Evolutionary conservation across 352 stramenopile species (phyloP), one percentile per base, ranked within the genome.

Genomic region (Pythium grandisporangium): DNA sequence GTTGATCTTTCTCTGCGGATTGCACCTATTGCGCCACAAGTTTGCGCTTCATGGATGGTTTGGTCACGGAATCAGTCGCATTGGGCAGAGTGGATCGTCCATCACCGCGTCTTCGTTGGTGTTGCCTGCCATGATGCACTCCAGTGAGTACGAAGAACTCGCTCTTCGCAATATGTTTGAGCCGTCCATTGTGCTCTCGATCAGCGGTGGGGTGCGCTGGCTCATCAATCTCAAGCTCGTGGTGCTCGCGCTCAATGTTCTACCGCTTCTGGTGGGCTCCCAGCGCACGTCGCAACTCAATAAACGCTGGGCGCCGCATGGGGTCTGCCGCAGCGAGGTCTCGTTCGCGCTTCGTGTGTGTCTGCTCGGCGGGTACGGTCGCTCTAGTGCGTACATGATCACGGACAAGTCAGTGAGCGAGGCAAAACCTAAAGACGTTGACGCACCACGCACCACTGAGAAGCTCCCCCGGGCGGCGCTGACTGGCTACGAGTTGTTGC

Each of bases 201-300:
- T 80, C 34, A 46, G 66, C 16, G 68, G 58, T 13, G 48, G 45
- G 35, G 32, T 68, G 26, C 27, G 20, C 11, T 42, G 57, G 47
- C 51, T 77, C 17, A 55, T 67, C 5, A 20, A 48, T 13, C 22
- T 77, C 16, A 80, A 80, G 39, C 11, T 74, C 20, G 46, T 53
- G 20, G 27, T 74, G 11, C 37, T 77, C 10, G 50, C 34, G 0
- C 26, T 66, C 26, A 70, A 66, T 26, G 45, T 60, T 6, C 37
- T 72, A 16, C 60, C 59, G 25, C 37, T 80, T 6, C 13, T 70
- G 2, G 35, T 69, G 3, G 55, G 47, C 17, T 42, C 30, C 2
- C 51, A 63, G 12, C 51, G 55, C 21, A 60, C 61, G n/a, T 37
- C 43, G 6, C 42, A 39, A 16, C 58, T 55, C 22, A 25, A 55